Conservation (phyloP, 441 rosid species). For the Corymbia citriodora region DNA sequence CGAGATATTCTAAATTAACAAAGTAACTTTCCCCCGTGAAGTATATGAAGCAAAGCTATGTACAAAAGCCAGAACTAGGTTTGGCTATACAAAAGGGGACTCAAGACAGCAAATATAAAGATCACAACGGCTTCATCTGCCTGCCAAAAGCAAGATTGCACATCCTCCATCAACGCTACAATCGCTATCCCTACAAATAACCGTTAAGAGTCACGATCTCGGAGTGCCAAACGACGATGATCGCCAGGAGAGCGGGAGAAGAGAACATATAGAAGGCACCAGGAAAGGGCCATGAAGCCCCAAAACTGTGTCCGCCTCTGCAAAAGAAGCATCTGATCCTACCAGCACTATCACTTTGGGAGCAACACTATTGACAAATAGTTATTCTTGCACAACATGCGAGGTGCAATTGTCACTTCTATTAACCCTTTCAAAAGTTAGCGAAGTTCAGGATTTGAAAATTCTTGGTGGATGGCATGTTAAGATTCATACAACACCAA, state of each 20-base stretch:
- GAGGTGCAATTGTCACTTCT: too few relatives aligned
- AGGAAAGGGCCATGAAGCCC: neutral
- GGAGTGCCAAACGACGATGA: neutral
- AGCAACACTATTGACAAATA: neutral
- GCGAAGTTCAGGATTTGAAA: too few relatives aligned
- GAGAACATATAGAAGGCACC: neutral
- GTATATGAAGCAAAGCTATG: neutral
- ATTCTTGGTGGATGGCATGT: rapidly evolving
- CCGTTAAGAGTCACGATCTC: neutral
- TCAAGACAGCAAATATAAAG: neutral
- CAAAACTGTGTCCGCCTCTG: rapidly evolving
- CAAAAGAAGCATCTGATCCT: neutral
- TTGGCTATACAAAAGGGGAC: neutral
- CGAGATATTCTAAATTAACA: too few relatives aligned
- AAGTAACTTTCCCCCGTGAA: neutral
- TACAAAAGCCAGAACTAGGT: neutral
- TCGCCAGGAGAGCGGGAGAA: neutral
- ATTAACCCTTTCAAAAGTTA: too few relatives aligned
- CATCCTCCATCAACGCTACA: neutral
- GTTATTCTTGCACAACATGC: neutral
- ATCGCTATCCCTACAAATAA: neutral
- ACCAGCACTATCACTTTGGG: neutral
- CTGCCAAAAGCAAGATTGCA: neutral
- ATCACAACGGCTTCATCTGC: neutral
- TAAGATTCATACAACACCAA: too few relatives aligned